Percentiles rank a stretch among this genome's conserved stretches.
Conservation (phyloP, 2,329 filamentous ascomycete genomes). For the Allantophomopsis cytisporea region DNA sequence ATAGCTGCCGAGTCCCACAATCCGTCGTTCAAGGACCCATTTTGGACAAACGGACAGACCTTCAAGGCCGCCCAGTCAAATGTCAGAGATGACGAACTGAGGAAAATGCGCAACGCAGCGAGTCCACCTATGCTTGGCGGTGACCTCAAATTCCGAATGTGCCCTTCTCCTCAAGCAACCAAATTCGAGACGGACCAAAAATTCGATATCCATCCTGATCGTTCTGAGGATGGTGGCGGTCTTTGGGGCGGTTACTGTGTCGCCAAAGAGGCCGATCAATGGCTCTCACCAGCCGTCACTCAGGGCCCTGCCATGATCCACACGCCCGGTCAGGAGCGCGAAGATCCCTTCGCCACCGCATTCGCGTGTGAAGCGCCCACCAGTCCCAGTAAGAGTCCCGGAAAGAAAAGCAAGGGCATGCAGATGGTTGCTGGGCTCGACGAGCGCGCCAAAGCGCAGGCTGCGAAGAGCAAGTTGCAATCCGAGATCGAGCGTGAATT, state of each 20-base stretch:
- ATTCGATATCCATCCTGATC: slow-evolving; percentile 35
- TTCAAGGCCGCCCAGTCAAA: slow-evolving; percentile 6
- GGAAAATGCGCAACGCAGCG: slow-evolving; percentile 41
- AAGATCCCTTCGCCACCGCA: slow-evolving; percentile 19
- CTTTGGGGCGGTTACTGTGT: slow-evolving; percentile 68
- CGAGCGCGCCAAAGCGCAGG: slow-evolving; percentile 13
- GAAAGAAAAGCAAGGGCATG: slow-evolving; percentile 9
- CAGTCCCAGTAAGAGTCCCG: slow-evolving; percentile 3
- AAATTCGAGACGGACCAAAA: slow-evolving; percentile 69
- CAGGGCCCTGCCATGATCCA: slow-evolving; percentile 18
- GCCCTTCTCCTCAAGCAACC: slow-evolving; percentile 70
- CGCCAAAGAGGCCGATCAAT: slow-evolving; percentile 19
- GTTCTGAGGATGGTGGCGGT: slow-evolving; percentile 45
- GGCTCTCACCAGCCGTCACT: slow-evolving; percentile 18
- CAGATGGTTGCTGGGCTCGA: slow-evolving; percentile 17
- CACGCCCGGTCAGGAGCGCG: slow-evolving; percentile 20
- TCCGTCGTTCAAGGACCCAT: slow-evolving; percentile 17
- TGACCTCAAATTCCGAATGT: slow-evolving; percentile 70
- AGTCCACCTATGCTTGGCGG: slow-evolving; percentile 79
- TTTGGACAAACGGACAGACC: slow-evolving; percentile 20
- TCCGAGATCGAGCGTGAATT: slow-evolving; percentile 48
- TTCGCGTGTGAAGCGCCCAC: slow-evolving; percentile 8
- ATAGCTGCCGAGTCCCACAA: slow-evolving; percentile 17
- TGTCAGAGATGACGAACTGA: slow-evolving; percentile 21
- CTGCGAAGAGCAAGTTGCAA: slow-evolving; percentile 11